Base-by-base conservation (phyloP, 305 asterid species). In the Solanum chacoense region DNA sequence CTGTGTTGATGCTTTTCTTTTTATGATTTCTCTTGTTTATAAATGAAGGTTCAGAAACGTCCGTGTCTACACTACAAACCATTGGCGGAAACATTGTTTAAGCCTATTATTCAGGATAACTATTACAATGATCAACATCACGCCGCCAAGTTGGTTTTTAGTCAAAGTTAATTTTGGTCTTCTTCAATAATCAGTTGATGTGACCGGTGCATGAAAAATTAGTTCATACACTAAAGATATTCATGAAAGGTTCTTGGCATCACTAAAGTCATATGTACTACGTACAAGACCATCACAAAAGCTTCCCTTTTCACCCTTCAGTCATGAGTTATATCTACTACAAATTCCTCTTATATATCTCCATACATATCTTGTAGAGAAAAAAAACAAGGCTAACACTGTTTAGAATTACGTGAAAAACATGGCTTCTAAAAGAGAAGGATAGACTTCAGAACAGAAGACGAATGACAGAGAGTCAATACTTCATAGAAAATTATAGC, bases 101-200 rank as follows among this genome's bases (percentile, higher is more conserved):
- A 35, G 36, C 36, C 36, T 34, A 34, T 34, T 5, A 34, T 34
- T 34, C 7, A 34, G 8, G 36, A 34, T 34, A 34, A 34, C 36
- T 35, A 35, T 35, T 35, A 35, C 36, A 35, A 35, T 35, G 36
- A 35, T 35, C 36, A 35, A 2, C 35, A 96, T 92, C 84, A 96
- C 96, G 69, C 96, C 96, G n/a, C 98, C 98, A 88, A 96, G 96
- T 87, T 93, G 92, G 85, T 63, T 78, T 90, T 92, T 95, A 24
- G 26, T 88, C 94, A 95, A 91, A 90, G 7, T 45, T 42, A 42
- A 42, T 42, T 13, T 37, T 7, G 12, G 59, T 78, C 63, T 7
- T 6, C 65, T 24, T 79, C 8, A 38, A 38, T 38, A 24, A 79
- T 2, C 14, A 26, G 28, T 42, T 8, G 35, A 0, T 40, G 36